Evolutionary conservation across 75 land plant genomes (phyloP).

Genomic region (Gnetum montanum): DNA sequence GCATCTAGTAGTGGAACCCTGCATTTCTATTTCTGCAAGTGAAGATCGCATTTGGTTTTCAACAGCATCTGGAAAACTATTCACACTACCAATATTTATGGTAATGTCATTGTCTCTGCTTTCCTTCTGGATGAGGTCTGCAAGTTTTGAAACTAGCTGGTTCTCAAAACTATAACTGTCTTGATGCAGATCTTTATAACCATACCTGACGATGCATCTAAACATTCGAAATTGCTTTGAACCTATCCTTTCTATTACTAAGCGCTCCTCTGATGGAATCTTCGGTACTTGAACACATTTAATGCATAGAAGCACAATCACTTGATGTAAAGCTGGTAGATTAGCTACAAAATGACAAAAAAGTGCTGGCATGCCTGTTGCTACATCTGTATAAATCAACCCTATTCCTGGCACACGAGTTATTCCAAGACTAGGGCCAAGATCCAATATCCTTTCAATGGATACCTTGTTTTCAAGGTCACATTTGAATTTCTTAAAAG

Average conservation of each 20-base stretch:
- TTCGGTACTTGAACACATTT: constrained; percentile 50
- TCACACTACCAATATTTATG: too few relatives aligned
- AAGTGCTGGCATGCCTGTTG: constrained; percentile 45
- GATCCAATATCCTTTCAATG: constrained; percentile 46
- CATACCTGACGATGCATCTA: constrained; percentile 61
- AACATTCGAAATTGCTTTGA: constrained; percentile 50
- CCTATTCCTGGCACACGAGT: constrained; percentile 60
- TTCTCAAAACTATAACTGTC: constrained; percentile 49
- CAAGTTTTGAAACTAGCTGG: constrained; percentile 37
- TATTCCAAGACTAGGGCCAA: constrained; percentile 51
- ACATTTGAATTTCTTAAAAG: constrained; percentile 34
- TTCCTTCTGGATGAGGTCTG: constrained; percentile 42
- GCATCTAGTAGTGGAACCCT: too few relatives aligned
- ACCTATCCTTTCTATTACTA: constrained; percentile 52
- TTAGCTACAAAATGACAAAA: constrained; percentile 56
- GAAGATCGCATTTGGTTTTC: too few relatives aligned
- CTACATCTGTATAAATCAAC: constrained; percentile 54
- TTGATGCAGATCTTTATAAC: constrained; percentile 45
- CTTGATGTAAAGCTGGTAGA: constrained; percentile 57
- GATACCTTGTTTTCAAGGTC: constrained; percentile 49
- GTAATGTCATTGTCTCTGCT: too few relatives aligned
- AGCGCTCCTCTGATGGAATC: constrained; percentile 35
- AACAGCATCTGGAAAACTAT: too few relatives aligned
- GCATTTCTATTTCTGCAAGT: too few relatives aligned
- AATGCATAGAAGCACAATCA: constrained; percentile 42